A percentile compares a stretch with the other conserved stretches of the same genome.
Conservation (phyloP, 495 filamentous ascomycete genomes). For the Hypoxylon fragiforme region DNA sequence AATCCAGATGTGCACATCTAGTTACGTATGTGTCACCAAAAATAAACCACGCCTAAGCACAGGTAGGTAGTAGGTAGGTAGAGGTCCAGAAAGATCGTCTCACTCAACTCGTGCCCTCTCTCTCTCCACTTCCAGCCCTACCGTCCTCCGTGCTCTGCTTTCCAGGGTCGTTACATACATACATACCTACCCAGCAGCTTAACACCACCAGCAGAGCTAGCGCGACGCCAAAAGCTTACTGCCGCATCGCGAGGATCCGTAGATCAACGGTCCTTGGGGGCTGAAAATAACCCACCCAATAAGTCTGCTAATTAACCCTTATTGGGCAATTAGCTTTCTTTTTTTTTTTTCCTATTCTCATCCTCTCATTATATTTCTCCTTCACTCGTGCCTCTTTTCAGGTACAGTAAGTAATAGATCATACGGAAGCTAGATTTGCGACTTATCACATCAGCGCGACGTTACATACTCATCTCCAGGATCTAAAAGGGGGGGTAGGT, state of each 20-base stretch:
- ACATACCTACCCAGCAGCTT: too few relatives aligned
- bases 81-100: too few relatives aligned
- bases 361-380: neutral
- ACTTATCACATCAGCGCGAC: neutral
- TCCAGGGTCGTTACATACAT: too few relatives aligned
- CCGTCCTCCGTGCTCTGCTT: conserved; percentile 1
- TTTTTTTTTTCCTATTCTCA: conserved; percentile 10
- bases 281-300: neutral
- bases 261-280: conserved; percentile 7
- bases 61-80: too few relatives aligned
- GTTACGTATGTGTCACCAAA: too few relatives aligned
- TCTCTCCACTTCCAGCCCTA: conserved; percentile 1
- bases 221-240: neutral
- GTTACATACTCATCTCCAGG: neutral
- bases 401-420: neutral
- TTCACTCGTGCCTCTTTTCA: too few relatives aligned
- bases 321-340: conserved; percentile 6
- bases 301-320: too few relatives aligned
- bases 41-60: neutral
- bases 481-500: conserved; percentile 1
- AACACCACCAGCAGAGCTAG: neutral
- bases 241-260: neutral
- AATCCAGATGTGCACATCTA: too few relatives aligned
- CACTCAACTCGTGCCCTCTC: too few relatives aligned
- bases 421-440: neutral